Percentiles rank a stretch among this genome's conserved stretches.
Conservation (phyloP, 2,329 filamentous ascomycete genomes). For the Dryadomyces quercus-mongolicae region DNA sequence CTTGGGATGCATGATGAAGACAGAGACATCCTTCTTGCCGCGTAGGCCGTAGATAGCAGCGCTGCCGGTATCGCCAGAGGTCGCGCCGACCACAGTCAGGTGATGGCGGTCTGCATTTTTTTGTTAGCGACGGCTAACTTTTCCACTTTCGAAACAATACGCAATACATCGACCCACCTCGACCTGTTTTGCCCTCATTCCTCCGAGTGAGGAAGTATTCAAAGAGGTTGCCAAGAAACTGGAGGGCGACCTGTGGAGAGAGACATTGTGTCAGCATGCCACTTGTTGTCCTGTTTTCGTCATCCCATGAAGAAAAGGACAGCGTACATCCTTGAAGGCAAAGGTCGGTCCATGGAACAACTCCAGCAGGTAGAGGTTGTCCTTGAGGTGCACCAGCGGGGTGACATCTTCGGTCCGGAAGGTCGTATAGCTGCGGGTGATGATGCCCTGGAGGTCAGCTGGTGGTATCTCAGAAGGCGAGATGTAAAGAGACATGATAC, state of each 20-base stretch:
- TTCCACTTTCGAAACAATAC: background rate
- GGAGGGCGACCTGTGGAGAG: constrained; percentile 44
- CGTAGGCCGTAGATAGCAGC: constrained; percentile 91
- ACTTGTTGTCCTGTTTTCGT: no score
- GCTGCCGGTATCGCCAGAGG: constrained; percentile 81
- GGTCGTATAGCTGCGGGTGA: constrained; percentile 75
- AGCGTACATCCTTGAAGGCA: constrained; percentile 75
- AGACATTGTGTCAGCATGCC: background rate
- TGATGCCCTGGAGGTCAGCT: constrained; percentile 69
- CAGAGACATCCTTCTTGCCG: constrained; percentile 92
- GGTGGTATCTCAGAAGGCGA: constrained; percentile 70
- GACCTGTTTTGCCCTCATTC: constrained; percentile 56
- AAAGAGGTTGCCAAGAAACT: constrained; percentile 93
- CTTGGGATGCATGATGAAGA: constrained; percentile 89
- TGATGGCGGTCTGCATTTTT: constrained; percentile 51
- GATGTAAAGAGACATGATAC: constrained; percentile 82
- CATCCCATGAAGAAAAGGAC: background rate
- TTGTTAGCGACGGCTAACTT: background rate
- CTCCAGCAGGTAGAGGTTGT: constrained; percentile 79
- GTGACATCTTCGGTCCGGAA: constrained; percentile 73
- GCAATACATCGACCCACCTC: constrained; percentile 20
- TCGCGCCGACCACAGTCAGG: constrained; percentile 76
- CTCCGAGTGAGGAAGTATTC: constrained; percentile 72
- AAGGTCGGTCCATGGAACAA: constrained; percentile 94
- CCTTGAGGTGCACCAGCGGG: constrained; percentile 59